A percentile compares a stretch with the other conserved stretches of the same genome.
phyloP scores from a whole-genome alignment of 805 yeast genomes.

The Starmera quercuum region DNA sequence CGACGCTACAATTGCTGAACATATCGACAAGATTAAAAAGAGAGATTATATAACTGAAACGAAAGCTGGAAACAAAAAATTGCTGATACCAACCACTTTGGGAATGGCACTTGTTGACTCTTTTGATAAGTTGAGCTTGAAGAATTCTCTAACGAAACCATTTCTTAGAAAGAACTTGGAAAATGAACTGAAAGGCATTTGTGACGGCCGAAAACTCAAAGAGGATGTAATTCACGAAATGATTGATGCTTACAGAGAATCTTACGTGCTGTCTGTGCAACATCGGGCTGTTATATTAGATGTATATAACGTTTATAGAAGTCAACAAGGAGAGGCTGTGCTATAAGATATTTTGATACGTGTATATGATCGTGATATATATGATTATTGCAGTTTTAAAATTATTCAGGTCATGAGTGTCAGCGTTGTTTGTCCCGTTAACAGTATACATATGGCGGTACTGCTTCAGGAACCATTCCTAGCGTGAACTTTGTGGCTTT shows the following conservation, averaged over 20 bases:
- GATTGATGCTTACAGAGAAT: conserved; percentile 50
- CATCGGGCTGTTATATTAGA: conserved; percentile 30
- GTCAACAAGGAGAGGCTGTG: conserved; percentile 5
- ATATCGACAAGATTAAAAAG: conserved; percentile 68
- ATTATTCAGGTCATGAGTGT: too few relatives aligned
- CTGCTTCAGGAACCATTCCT: conserved; percentile 63
- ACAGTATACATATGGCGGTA: conserved; percentile 54
- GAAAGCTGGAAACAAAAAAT: conserved; percentile 28
- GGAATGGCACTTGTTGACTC: conserved; percentile 89
- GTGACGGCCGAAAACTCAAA: conserved; percentile 51
- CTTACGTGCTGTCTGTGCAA: conserved; percentile 41
- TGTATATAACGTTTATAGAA: conserved; percentile 19
- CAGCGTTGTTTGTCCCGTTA: too few relatives aligned
- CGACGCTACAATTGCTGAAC: conserved; percentile 98
- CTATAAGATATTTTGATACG: background rate
- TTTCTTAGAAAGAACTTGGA: conserved; percentile 76
- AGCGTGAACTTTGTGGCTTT: conserved; percentile 38
- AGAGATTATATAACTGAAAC: conserved; percentile 55
- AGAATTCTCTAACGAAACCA: conserved; percentile 82
- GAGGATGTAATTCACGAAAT: conserved; percentile 48
- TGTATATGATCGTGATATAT: background rate
- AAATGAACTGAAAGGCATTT: conserved; percentile 52
- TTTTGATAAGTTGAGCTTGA: conserved; percentile 67
- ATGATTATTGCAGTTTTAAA: background rate
- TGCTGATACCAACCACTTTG: conserved; percentile 67